Evolutionary conservation across 495 filamentous ascomycete genomes (phyloP), one percentile per base, ranked within the genome.

Genomic region (Penicillium steckii): DNA sequence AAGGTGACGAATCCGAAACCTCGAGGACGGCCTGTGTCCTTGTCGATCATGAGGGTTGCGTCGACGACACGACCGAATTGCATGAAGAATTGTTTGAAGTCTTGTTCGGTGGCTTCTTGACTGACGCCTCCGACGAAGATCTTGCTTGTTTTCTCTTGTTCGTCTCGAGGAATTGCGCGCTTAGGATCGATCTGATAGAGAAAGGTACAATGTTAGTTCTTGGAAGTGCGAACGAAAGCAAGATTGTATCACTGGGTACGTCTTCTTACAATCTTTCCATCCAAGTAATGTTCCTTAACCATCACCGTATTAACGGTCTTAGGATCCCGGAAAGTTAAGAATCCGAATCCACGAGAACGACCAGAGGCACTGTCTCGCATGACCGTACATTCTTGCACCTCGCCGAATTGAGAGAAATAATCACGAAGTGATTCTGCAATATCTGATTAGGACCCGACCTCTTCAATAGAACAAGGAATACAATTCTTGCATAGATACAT

Each of bases 1-100:
- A 98, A 98, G 0, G 94, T 98, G 32, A 98, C 94, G 62, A 98
- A 98, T n/a, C 94, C 94, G 61, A 98, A 98, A 8, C 94, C 94
- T 53, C 94, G 85, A 3, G 94, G 94, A 19, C 94, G 85, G 26
- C 92, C 92, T 7, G 94, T 97, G 64, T 98, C 94, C 71, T 98
- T 98, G 70, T 98, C 94, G 81, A 98, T 98, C 94, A 98, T 98
- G 17, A 98, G 81, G 1, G 94, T 98, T 9, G 94, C 94, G 69
- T 98, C 94, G 38, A 98, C 85, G 24, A 98, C 94, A 48, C 94
- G 85, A 33, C 94, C 94, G 61, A 96, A 98, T 66, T 95, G 89
- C 68, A 87, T 88, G 71, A 98, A 98, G 70, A 96, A 98, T 33
- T 93, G 84, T 62, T 90, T 90, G 70, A 98, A 98, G 64, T 97